Evolutionary conservation across 179 eudicot genomes (phyloP).

Genomic region (Patellifolia procumbens): DNA sequence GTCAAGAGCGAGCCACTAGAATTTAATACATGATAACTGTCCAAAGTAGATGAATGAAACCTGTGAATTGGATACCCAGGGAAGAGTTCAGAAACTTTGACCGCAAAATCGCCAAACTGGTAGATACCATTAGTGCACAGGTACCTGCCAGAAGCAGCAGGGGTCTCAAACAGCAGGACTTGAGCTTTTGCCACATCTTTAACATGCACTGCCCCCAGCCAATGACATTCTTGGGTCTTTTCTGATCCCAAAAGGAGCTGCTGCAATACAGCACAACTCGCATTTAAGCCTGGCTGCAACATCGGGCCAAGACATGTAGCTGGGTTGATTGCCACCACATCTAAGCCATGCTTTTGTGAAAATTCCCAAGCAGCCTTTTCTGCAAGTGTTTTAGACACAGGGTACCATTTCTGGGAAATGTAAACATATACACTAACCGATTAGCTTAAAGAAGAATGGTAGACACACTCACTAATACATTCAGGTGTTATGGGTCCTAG

Average conservation of each 20-base stretch:
- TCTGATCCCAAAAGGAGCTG: constrained; percentile 74
- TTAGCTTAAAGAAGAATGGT: not conserved
- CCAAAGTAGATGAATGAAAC: constrained; percentile 27
- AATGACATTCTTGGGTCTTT: constrained; percentile 78
- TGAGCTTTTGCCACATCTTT: constrained; percentile 88
- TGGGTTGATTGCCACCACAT: constrained; percentile 77
- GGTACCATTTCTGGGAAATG: constrained; percentile 79
- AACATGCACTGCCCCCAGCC: constrained; percentile 93
- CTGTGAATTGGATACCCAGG: constrained; percentile 85
- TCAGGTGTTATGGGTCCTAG: not conserved
- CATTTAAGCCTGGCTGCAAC: constrained; percentile 77
- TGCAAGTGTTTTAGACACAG: constrained; percentile 79
- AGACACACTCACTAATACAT: not conserved
- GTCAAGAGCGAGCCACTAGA: no score
- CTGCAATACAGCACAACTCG: constrained; percentile 78
- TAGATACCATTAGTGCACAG: constrained; percentile 90
- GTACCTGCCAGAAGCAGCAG: constrained; percentile 78
- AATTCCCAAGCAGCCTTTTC: constrained; percentile 93
- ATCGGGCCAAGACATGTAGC: constrained; percentile 83
- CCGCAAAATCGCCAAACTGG: constrained; percentile 81
- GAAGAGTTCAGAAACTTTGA: constrained; percentile 57
- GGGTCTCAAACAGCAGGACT: constrained; percentile 62
- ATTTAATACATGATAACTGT: not conserved
- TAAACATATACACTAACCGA: not conserved
- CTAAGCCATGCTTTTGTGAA: constrained; percentile 57